A percentile compares a stretch with the other conserved stretches of the same genome.
Evolutionary conservation across 2,329 filamentous ascomycete species (phyloP).

Genomic region (Penicillium sp.): DNA sequence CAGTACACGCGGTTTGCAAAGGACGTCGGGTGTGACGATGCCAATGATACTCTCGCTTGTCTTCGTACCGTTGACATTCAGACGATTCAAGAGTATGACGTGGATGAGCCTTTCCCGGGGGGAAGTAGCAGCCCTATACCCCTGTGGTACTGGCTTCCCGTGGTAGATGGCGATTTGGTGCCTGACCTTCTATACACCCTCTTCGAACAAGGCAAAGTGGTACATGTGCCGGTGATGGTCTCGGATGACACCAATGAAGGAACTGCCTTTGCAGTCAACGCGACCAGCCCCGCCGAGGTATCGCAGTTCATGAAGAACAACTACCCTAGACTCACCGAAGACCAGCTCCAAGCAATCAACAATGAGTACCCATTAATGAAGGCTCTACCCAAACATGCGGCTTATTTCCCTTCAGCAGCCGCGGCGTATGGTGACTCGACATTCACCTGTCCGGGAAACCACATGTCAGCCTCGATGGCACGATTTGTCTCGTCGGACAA

Average conservation of each 20-base stretch:
- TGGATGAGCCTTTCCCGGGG: constrained; percentile 45
- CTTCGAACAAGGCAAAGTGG: constrained; percentile 52
- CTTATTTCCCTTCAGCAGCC: constrained; percentile 42
- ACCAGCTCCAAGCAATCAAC: constrained; percentile 53
- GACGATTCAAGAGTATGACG: constrained; percentile 43
- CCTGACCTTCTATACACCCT: constrained; percentile 52
- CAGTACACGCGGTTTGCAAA: constrained; percentile 50
- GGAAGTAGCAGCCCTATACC: constrained; percentile 37
- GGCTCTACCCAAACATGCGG: constrained; percentile 30
- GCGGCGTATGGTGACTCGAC: constrained; percentile 49
- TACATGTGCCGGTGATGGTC: constrained; percentile 57
- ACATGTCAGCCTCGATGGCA: constrained; percentile 38
- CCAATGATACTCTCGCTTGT: constrained; percentile 44
- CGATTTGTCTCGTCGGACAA: constrained; percentile 21
- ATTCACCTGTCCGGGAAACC: constrained; percentile 50
- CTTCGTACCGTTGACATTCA: constrained; percentile 45
- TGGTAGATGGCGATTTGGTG: constrained; percentile 57
- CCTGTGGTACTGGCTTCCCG: constrained; percentile 56
- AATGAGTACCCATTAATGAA: constrained; percentile 51
- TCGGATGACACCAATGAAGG: constrained; percentile 50
- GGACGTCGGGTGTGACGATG: constrained; percentile 44
- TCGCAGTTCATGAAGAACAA: constrained; percentile 58
- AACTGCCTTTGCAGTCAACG: constrained; percentile 47
- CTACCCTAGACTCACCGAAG: constrained; percentile 54
- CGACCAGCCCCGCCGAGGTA: constrained; percentile 49